These are phyloP conservation scores for Bocquillonia castaneifolia DNA, from an alignment of 441 rosid genomes.

Conservation along the genomic window DNA sequence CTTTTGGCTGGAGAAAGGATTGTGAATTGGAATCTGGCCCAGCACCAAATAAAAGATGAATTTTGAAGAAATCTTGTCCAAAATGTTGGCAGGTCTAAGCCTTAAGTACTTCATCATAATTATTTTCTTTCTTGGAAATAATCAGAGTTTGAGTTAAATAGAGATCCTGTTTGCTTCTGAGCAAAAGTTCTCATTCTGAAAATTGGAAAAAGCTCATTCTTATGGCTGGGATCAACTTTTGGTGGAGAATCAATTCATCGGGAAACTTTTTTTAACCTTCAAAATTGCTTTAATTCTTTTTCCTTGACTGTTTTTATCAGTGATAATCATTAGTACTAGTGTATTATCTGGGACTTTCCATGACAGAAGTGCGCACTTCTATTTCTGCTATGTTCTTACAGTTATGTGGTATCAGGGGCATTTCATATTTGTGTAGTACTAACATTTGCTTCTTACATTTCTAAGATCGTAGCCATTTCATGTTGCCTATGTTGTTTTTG, in stretches of 20 bases:
- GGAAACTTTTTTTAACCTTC: background rate
- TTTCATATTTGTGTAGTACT: background rate
- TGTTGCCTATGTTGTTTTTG: conserved; percentile 10
- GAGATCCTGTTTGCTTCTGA: background rate
- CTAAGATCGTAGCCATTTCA: background rate
- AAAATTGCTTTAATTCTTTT: background rate
- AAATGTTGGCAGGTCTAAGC: background rate
- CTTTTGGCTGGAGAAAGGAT: background rate
- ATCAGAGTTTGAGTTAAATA: background rate
- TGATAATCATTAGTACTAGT: background rate
- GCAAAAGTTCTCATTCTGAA: background rate
- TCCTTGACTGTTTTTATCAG: background rate
- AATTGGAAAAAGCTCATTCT: background rate
- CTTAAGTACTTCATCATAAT: background rate
- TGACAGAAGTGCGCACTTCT: too few relatives aligned
- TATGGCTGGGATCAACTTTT: background rate
- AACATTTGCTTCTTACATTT: background rate
- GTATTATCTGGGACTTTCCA: background rate
- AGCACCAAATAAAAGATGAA: background rate
- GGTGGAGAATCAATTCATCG: background rate
- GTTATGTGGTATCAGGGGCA: too few relatives aligned
- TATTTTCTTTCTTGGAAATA: background rate
- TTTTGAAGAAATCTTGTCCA: background rate
- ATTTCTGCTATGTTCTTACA: too few relatives aligned
- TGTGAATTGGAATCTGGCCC: background rate